These are phyloP conservation scores for Stachybotrys elegans DNA, from an alignment of 2,329 filamentous ascomycete genomes.

Conservation along the genomic window DNA sequence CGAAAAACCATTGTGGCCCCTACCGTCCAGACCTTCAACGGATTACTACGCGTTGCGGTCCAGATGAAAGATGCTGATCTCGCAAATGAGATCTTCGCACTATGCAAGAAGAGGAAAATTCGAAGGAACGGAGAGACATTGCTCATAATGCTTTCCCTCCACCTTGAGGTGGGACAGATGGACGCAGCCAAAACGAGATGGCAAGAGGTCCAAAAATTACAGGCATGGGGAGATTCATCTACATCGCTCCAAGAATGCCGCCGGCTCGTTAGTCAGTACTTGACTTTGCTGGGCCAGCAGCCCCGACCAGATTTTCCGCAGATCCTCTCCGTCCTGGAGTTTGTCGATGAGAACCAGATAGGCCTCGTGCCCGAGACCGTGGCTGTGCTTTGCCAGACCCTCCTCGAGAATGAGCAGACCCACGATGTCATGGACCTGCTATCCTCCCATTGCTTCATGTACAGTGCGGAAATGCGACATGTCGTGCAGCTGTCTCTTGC, in stretches of 20 bases:
- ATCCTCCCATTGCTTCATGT: constrained; percentile 67
- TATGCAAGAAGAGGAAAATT: constrained; percentile 63
- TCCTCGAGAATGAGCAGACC: constrained; percentile 71
- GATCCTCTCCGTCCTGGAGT: constrained; percentile 67
- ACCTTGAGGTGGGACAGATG: constrained; percentile 67
- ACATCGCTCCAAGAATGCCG: constrained; percentile 48
- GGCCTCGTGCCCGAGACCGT: constrained; percentile 71
- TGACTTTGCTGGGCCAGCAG: constrained; percentile 61
- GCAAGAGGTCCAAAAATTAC: constrained; percentile 32
- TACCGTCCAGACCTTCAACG: constrained; percentile 70
- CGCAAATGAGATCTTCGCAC: constrained; percentile 65
- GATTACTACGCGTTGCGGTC: constrained; percentile 67
- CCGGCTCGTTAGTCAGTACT: constrained; percentile 63
- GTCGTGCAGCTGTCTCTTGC: constrained; percentile 62
- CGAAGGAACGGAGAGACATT: constrained; percentile 64
- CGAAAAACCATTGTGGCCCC: constrained; percentile 48
- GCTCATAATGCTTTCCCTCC: constrained; percentile 70
- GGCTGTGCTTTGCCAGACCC: constrained; percentile 64
- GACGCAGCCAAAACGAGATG: constrained; percentile 64
- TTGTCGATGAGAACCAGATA: constrained; percentile 65
- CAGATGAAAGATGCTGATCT: constrained; percentile 64
- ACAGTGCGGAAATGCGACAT: constrained; percentile 63
- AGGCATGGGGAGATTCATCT: constrained; percentile 32
- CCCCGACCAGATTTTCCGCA: constrained; percentile 61
- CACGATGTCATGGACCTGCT: constrained; percentile 79